Percentiles rank a stretch among this genome's conserved stretches.
phyloP scores from a whole-genome alignment of 2,329 filamentous ascomycete species.

The Paecilomyces variotii region DNA sequence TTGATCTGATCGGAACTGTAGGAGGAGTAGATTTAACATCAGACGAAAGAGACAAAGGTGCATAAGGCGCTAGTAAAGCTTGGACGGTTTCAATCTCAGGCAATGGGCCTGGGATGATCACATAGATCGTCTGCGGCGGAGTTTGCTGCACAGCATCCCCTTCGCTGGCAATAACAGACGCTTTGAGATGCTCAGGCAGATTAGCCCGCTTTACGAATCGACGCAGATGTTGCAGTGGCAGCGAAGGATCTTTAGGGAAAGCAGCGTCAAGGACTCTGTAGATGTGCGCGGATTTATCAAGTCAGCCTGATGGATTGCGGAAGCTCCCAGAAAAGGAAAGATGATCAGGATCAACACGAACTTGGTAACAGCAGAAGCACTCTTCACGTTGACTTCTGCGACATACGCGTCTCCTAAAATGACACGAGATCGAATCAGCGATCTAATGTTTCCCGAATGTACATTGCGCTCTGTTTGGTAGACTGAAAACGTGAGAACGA shows the following conservation, averaged over 20 bases:
- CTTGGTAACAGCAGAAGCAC: constrained; percentile 38
- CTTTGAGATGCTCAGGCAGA: constrained; percentile 23
- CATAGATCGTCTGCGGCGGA: constrained; percentile 28
- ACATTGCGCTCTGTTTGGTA: background rate
- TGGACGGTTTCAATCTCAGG: constrained; percentile 27
- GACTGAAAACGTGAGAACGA: background rate
- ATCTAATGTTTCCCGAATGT: background rate
- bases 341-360: constrained; percentile 12
- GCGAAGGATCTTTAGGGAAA: constrained; percentile 26
- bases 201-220: constrained; percentile 32
- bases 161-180: background rate
- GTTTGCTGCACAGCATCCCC: constrained; percentile 10
- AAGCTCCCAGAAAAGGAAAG: background rate
- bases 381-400: constrained; percentile 37
- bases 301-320: background rate
- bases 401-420: constrained; percentile 34
- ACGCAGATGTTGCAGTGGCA: constrained; percentile 30
- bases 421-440: constrained; percentile 8
- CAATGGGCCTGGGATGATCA: constrained; percentile 34
- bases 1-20: constrained; percentile 20
- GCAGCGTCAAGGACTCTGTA: constrained; percentile 30
- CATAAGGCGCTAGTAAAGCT: constrained; percentile 30
- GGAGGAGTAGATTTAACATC: constrained; percentile 1
- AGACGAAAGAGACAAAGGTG: constrained; percentile 11
- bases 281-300: background rate